Evolutionary conservation across 2,329 filamentous ascomycete genomes (phyloP), one percentile per base, ranked within the genome.

Genomic region (Nemania sp.): DNA sequence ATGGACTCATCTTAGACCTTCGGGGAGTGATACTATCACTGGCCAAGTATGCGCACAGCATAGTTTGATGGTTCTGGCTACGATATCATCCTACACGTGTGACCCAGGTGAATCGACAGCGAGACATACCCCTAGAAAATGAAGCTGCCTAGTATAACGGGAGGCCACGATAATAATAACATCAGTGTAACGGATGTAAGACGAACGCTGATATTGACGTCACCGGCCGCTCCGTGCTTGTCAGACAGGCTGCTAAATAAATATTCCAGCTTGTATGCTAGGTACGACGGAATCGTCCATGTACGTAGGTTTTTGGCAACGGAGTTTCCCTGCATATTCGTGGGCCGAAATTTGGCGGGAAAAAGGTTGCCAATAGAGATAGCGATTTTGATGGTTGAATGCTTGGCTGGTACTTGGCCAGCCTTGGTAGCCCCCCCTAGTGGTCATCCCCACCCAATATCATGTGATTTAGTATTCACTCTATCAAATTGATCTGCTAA

Each of bases 391-490:
- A 15, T 53, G 58, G 49, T 43, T 45, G 2, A 29, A 66, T n/a
- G 22, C 55, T 60, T 55, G 22, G 47, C 35, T 27, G 43, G 24
- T 15, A 29, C 24, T 35, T 47, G 29, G 29, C 18, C 22, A 57
- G 53, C 52, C 61, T 63, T 63, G 61, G 61, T 47, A 57, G 26
- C 53, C 20, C 61, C 61, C 18, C n/a, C 20, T 24, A 2, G 26
- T 49, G 41, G 27, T 45, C 47, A 15, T 45, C 43, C 62, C 53
- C 58, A 57, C 58, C 56, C 18, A 58, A 35, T 59, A 64, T 65
- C 62, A 68, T 67, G 66, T 64, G 56, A 65, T 57, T 38, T 41
- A 45, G 24, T 29, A 29, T 43, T 27, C 22, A n/a, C 29, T 43
- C 45, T 38, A 35, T 35, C 29, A 32, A 15, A 52, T 51, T 53